Evolutionary conservation across 345 rosid species (phyloP).

Genomic region (Citrus sinensis): DVS_A1.0 CM039162.1:20467001-20467500

Average conservation of each 20-base stretch:
- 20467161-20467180: constrained; percentile 78
- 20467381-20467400: neutral
- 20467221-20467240: neutral
- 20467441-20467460: neutral
- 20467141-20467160: constrained; percentile 13
- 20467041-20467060: neutral
- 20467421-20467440: neutral
- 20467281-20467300: neutral
- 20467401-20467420: neutral
- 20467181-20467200: constrained; percentile 51
- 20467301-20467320: neutral
- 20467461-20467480: neutral
- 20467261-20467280: neutral
- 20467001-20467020: constrained; percentile 74
- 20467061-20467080: no score
- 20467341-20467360: neutral
- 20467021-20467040: neutral
- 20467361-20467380: neutral
- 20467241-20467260: neutral
- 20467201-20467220: constrained; percentile 32
- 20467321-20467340: neutral
- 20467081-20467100: neutral
- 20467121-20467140: neutral
- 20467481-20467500: neutral
- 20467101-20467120: neutral